Conservation (phyloP, 805 yeast species). For the Candida gorgasii region DNA sequence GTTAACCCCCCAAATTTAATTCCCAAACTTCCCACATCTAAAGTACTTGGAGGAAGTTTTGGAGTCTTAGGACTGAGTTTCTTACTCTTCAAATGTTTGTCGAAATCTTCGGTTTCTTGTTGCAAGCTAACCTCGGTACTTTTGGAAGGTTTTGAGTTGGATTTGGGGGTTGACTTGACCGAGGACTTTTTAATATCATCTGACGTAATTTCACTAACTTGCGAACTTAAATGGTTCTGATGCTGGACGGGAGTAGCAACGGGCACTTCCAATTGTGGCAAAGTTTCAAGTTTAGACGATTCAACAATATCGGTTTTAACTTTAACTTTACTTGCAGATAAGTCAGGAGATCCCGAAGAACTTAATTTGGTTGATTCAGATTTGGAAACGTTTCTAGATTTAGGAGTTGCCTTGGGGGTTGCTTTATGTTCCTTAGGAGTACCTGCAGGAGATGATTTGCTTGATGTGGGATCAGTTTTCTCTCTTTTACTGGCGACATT, state of each 20-base stretch:
- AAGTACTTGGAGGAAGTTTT: no score
- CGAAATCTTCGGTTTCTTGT: slow-evolving; percentile 28
- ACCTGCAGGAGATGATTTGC: not conserved
- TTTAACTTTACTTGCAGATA: not conserved
- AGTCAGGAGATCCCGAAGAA: not conserved
- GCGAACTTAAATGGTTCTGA: not conserved
- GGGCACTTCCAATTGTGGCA: slow-evolving; percentile 3
- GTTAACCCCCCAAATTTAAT: slow-evolving; percentile 5
- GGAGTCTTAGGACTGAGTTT: not conserved
- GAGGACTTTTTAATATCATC: not conserved
- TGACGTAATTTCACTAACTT: not conserved
- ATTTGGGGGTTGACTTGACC: slow-evolving; percentile 2
- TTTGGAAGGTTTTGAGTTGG: not conserved
- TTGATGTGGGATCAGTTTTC: no score
- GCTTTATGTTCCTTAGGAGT: no score
- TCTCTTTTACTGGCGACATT: not conserved
- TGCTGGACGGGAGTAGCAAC: not conserved
- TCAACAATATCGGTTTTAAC: not conserved
- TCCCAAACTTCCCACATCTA: slow-evolving; percentile 3
- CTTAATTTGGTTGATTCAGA: not conserved
- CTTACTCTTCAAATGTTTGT: slow-evolving; percentile 17
- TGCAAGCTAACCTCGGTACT: slow-evolving; percentile 15
- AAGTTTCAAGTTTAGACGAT: not conserved
- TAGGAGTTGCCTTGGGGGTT: not conserved
- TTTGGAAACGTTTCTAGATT: not conserved